phyloP scores from a whole-genome alignment of 2,329 filamentous ascomycete genomes.

The Aspergillus sp. region DNA sequence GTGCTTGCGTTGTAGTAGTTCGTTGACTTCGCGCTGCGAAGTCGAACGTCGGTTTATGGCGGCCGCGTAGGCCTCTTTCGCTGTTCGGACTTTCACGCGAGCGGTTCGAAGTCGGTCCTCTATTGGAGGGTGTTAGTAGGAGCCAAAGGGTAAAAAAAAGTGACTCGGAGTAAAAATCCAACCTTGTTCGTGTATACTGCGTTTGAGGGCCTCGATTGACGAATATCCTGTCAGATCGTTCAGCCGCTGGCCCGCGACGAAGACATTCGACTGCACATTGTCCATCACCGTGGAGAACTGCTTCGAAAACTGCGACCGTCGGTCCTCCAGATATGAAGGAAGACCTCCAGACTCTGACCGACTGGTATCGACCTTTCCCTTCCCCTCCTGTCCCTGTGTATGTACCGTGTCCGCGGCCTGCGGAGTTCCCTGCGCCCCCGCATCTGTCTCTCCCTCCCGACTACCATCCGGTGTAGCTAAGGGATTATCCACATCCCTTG shows the following conservation, averaged over 20 bases:
- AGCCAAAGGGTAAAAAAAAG: neutral
- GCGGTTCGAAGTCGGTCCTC: conserved; percentile 55
- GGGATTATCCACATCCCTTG: conserved; percentile 20
- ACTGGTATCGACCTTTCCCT: conserved; percentile 1
- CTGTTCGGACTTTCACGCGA: conserved; percentile 65
- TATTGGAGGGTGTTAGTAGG: conserved; percentile 5
- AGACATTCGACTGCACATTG: conserved; percentile 78
- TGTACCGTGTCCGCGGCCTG: conserved; percentile 17
- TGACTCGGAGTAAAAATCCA: conserved; percentile 14
- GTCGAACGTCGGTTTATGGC: conserved; percentile 79
- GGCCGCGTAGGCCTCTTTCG: conserved; percentile 76
- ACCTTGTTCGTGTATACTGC: conserved; percentile 69
- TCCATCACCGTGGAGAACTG: conserved; percentile 78
- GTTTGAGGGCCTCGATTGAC: conserved; percentile 81
- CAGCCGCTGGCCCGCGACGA: conserved; percentile 81
- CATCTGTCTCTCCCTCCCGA: conserved; percentile 18
- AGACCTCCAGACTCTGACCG: conserved; percentile 22
- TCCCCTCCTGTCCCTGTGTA: conserved; percentile 10
- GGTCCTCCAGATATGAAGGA: conserved; percentile 41
- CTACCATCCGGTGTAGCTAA: conserved; percentile 22
- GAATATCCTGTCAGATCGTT: conserved; percentile 95
- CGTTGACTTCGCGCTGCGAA: conserved; percentile 93
- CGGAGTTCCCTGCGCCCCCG: conserved; percentile 19
- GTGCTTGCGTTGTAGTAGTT: conserved; percentile 89
- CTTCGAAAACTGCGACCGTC: conserved; percentile 58